Conservation (phyloP, 768 basidiomycete species). For the Pholiota microspora region DNA sequence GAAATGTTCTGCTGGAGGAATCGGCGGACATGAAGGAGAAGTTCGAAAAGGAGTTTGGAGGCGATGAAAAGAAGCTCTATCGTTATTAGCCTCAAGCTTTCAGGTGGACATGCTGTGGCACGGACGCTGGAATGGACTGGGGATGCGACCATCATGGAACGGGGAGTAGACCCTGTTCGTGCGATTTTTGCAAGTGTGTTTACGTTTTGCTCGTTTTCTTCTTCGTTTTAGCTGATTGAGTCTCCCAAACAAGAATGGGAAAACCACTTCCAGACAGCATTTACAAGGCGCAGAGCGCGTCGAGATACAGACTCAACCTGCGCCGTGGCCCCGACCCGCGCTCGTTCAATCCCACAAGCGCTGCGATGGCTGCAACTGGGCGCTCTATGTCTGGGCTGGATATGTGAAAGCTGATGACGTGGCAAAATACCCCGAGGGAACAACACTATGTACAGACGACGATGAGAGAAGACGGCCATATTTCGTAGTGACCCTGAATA, state of each 20-base stretch:
- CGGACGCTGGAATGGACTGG: slow-evolving; percentile 24
- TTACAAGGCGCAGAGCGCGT: background rate
- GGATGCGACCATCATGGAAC: slow-evolving; percentile 34
- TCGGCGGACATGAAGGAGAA: background rate
- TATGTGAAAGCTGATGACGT: no score
- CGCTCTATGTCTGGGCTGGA: background rate
- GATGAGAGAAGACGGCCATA: no score
- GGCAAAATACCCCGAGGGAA: no score
- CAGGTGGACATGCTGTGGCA: slow-evolving; percentile 34
- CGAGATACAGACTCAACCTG: background rate
- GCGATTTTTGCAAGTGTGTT: slow-evolving; percentile 31
- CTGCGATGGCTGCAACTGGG: background rate
- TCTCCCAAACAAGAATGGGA: background rate
- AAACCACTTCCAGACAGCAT: background rate
- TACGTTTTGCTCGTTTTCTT: background rate
- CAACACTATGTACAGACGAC: no score
- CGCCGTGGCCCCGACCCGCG: background rate
- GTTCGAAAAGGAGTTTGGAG: background rate
- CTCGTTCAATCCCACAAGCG: background rate
- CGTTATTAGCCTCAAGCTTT: slow-evolving; percentile 25
- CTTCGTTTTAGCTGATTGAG: background rate
- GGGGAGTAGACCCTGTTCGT: slow-evolving; percentile 29
- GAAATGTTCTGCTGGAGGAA: background rate
- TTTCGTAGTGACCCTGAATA: no score
- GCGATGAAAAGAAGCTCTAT: slow-evolving; percentile 11